These are phyloP conservation scores for Anisodus acutangulus DNA, from an alignment of 257 asterid species.

Conservation along the genomic window DNA sequence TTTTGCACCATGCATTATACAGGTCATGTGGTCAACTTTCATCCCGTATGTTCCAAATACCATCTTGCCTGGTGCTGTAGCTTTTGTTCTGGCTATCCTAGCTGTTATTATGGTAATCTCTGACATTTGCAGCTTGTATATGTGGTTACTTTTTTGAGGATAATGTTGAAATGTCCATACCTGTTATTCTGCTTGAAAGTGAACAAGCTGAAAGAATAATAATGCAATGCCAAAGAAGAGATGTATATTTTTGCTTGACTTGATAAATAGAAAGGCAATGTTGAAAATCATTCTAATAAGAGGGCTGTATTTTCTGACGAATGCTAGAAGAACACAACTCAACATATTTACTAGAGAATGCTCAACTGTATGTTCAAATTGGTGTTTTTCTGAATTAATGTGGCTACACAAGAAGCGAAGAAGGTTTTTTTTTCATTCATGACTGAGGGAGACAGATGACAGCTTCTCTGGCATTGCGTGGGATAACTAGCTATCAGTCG, in stretches of 20 bases:
- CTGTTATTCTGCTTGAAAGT: background rate
- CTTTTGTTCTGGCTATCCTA: constrained; percentile 57
- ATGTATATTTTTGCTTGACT: background rate
- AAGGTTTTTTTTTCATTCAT: background rate
- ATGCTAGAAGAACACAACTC: constrained; percentile 7
- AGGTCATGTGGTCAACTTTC: constrained; percentile 99
- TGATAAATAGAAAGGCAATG: background rate
- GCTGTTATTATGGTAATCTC: constrained; percentile 76
- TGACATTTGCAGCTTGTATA: constrained; percentile 19
- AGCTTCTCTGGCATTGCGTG: constrained; percentile 19
- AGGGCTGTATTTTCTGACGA: background rate
- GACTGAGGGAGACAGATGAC: background rate
- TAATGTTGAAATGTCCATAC: constrained; percentile 8
- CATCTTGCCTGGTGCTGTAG: constrained; percentile 73
- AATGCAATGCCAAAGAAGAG: background rate
- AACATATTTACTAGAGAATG: background rate
- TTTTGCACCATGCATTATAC: constrained; percentile 29
- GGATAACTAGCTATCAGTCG: constrained; percentile 4
- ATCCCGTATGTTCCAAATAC: constrained; percentile 84
- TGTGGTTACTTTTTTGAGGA: constrained; percentile 9
- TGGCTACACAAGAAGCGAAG: constrained; percentile 4
- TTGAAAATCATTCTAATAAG: constrained; percentile 14
- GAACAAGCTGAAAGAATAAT: background rate
- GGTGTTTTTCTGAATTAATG: constrained; percentile 21
- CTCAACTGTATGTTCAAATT: constrained; percentile 7